A percentile compares a stretch with the other conserved stretches of the same genome.
These are phyloP conservation scores for Xerocomus amazonicus DNA, from an alignment of 1,284 basidiomycete species.

Conservation along the genomic window DNA sequence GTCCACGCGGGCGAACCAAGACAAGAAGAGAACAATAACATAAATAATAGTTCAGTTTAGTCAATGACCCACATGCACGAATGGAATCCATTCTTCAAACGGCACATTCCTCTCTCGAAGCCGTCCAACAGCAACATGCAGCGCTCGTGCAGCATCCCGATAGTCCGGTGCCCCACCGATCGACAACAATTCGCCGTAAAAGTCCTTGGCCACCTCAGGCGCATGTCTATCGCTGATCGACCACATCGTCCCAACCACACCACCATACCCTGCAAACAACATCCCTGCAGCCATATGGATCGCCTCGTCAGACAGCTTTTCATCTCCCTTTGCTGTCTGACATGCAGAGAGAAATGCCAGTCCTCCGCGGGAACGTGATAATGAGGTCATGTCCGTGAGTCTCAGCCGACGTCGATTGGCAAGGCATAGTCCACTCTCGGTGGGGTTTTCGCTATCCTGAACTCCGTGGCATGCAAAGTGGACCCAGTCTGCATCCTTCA, in stretches of 20 bases:
- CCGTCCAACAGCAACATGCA: not conserved
- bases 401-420: not conserved
- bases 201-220: not conserved
- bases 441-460: not conserved
- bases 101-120: not conserved
- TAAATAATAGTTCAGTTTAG: not conserved
- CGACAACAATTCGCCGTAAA: not conserved
- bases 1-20: no score
- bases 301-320: not conserved
- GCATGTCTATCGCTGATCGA: not conserved
- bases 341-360: not conserved
- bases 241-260: not conserved
- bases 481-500: not conserved
- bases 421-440: not conserved
- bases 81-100: not conserved
- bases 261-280: not conserved
- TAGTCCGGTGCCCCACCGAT: not conserved
- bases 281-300: not conserved
- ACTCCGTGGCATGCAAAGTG: not conserved
- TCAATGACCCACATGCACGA: not conserved
- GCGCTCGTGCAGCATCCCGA: not conserved
- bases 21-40: no score
- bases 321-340: not conserved
- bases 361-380: not conserved
- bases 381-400: not conserved